Evolutionary conservation across 2,329 filamentous ascomycete species (phyloP), one percentile per base, ranked within the genome.

Genomic region (Blastomyces percursus): DNA sequence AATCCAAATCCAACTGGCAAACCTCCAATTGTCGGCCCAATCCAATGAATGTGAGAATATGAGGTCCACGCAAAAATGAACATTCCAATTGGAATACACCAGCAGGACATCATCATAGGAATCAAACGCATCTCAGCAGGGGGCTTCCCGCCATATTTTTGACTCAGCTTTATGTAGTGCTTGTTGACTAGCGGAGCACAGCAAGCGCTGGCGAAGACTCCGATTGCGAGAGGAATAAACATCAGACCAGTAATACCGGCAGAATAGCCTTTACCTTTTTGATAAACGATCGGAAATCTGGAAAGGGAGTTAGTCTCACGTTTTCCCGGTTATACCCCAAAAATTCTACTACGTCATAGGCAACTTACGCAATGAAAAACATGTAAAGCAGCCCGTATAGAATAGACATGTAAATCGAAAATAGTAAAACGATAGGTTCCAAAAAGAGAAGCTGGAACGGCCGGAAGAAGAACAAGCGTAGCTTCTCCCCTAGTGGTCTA

Each of bases 401-500:
- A 1, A 94, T 88, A 2, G 85, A 87, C 89, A 94, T 95, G 79
- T 95, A 96, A 1, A 95, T 67, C 0, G 86, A 85, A 69, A 96
- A 87, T 69, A 94, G 84, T 67, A 96, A 84, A 58, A 96, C 90
- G 70, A 96, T 96, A 48, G 89, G 84, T 74, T 96, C 91, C 64
- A 82, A 77, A 74, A 94, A 93, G 42, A 96, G 83, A 1, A 96
- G 84, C 77, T 94, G 89, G 77, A 96, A 90, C 1, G 91, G 91
- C 4, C 91, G 85, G 66, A 94, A 71, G 48, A 96, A 78, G 80
- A 94, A 93, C 68, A 94, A 81, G 27, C 79, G 77, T 35, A 95
- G 77, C 58, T 87, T 83, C 71, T 94, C 86, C 3, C 77, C 74
- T 61, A 94, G 73, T 2, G 89, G 84, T 0, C 88, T 83, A 54